Base-by-base conservation (phyloP, 2,329 filamentous ascomycete species). In the Diaporthe citriasiana region DNA sequence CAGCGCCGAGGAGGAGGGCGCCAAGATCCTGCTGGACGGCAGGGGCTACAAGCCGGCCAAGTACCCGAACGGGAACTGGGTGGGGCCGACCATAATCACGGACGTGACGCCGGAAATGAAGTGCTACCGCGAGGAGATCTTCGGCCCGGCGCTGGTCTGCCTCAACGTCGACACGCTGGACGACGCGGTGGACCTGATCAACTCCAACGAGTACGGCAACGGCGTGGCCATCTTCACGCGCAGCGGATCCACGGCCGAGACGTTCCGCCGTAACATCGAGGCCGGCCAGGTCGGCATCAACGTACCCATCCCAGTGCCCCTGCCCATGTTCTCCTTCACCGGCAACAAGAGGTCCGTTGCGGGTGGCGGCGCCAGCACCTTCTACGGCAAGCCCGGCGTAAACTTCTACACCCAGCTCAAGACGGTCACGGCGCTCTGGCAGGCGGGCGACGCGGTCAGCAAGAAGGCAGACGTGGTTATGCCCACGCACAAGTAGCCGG, bases 331-430 rank as follows among this genome's bases (percentile, higher is more conserved):
- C 84, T 91, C 89, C 72, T 93, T 93, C 82, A 93, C 91, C 38
- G 92, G 91, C 57, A 93, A 93, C 87, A 96, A 99, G 92, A 95
- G 93, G 89, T 95, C 92, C 80, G 89, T 98, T 73, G 97, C 97
- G 0, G 97, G 96, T 71, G 95, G 95, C 70, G 96, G 97, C 75
- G 93, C 94, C 50, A 97, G 91, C 85, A 97, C 95, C 22, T 98
- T 99, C 83, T 99, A 99, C 85, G 97, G 97, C 78, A 93, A 94
- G 84, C 94, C 95, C 0, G 97, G 96, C 33, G 85, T 99, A 82
- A 92, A 94, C 82, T 99, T 99, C 82, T 98, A 97, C 85, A 99
- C 97, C 4, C 97, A 98, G 86, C 90, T 94, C 81, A 98, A 99
- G 93, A 99, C 97, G 3, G 97, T 99, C 65, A 99, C 97, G 70